Evolutionary conservation across 345 rosid species (phyloP), one percentile per base, ranked within the genome.

Genomic region (Alliaria petiolata): DNA sequence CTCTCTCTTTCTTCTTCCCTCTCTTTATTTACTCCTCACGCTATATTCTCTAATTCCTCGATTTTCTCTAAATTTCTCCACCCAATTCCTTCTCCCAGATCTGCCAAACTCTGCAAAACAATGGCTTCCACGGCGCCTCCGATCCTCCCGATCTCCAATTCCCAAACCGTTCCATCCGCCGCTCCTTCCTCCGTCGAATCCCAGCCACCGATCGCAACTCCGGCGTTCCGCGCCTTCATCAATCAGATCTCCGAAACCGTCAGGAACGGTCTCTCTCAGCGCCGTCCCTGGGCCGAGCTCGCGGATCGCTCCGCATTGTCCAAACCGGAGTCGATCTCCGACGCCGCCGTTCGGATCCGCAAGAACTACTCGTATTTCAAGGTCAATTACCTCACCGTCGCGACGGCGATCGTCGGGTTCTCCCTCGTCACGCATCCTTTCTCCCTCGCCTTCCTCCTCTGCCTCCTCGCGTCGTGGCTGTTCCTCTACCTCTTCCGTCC

Each of bases 401-500:
- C 85, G 6, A 82, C 77, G 2, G 66, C 82, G 8, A 79, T 81
- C 58, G 49, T 85, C 22, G 87, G 80, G 0, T 72, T 85, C 72
- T 85, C 85, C 8, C 83, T 85, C 1, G 65, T 88, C 1, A 75
- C 96, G 2, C 78, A 90, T 28, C 96, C 96, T 3, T 79, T 88
- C 69, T 88, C 96, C 0, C 92, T 88, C 53, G 33, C 83, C 22
- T 83, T 86, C 62, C 91, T 90, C 53, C 65, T 86, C 13, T 85
- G 85, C 13, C 87, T 90, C 44, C 82, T 85, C 52, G 79, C 83
- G 0, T 86, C 92, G 0, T 90, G 96, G 96, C 75, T 90, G 8
- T 90, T 90, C 78, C 83, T 90, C 34, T 90, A 88, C 71, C 79
- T 90, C 8, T 88, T 90, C 80, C 90, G 96, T 22, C 89, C 93